These are phyloP conservation scores for Pterocarpus macrocarpus DNA, from an alignment of 306 rosid species.

Conservation along the genomic window DNA sequence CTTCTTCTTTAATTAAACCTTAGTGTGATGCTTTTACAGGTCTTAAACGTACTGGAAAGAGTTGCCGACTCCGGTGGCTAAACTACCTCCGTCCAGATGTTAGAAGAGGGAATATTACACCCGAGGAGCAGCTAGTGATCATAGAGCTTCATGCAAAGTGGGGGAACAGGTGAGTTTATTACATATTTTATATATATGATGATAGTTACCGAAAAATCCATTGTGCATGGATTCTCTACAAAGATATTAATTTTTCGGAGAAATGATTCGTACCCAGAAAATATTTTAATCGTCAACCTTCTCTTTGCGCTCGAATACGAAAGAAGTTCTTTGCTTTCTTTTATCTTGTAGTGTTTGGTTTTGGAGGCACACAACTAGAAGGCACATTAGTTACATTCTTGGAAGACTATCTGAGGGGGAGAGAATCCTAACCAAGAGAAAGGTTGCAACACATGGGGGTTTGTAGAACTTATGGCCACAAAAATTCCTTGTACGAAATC, in stretches of 20 bases:
- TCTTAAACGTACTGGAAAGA: conserved; percentile 77
- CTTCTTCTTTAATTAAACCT: too few relatives aligned
- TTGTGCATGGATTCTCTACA: too few relatives aligned
- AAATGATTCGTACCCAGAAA: conserved; percentile 1
- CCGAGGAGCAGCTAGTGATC: conserved; percentile 92
- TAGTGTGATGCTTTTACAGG: conserved; percentile 43
- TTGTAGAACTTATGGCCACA: conserved; percentile 41
- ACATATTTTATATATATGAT: background rate
- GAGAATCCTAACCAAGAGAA: conserved; percentile 35
- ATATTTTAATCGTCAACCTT: background rate
- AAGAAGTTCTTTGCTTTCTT: conserved; percentile 32
- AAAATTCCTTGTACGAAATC: conserved; percentile 24
- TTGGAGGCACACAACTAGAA: conserved; percentile 16
- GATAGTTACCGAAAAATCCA: too few relatives aligned
- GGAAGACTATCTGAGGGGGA: conserved; percentile 33
- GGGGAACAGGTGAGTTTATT: conserved; percentile 83
- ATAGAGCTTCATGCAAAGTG: conserved; percentile 97
- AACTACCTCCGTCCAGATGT: conserved; percentile 78
- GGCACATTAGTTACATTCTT: conserved; percentile 13
- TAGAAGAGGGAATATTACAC: conserved; percentile 94
- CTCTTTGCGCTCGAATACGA: conserved; percentile 29
- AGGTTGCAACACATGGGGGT: conserved; percentile 49
- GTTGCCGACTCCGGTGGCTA: conserved; percentile 93
- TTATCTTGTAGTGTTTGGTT: conserved; percentile 38
- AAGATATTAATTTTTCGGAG: background rate